Evolutionary conservation across 345 rosid species (phyloP).

Genomic region (Corchorus capsularis): DNA sequence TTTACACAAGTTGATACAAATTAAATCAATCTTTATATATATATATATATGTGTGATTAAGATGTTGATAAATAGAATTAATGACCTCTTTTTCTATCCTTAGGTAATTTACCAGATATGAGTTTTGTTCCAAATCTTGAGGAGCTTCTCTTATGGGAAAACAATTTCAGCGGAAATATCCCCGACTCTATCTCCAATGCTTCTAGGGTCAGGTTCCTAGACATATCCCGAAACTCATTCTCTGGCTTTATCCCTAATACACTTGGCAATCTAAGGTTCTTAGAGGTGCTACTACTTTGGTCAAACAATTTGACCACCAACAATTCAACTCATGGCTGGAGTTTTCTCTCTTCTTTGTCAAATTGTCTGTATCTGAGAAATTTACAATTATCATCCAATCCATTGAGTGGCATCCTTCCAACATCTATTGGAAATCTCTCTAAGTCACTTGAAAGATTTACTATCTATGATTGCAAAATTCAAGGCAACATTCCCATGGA

Average conservation of each 20-base stretch:
- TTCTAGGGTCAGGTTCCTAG: not conserved
- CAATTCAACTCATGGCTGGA: not conserved
- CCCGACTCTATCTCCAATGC: slow-evolving; percentile 14
- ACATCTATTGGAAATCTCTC: slow-evolving; percentile 20
- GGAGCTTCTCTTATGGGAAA: not conserved
- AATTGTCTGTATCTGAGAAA: not conserved
- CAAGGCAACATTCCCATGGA: slow-evolving; percentile 15
- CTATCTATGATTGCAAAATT: too few species aligned
- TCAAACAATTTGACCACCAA: not conserved
- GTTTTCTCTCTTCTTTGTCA: not conserved
- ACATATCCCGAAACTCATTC: not conserved
- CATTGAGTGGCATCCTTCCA: slow-evolving; percentile 6
- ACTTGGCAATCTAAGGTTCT: not conserved
- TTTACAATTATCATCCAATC: not conserved
- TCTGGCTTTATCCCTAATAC: not conserved
- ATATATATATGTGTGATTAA: too few species aligned
- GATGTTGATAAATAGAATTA: too few species aligned
- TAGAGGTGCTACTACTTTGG: accelerated
- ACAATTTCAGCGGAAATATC: slow-evolving; percentile 10
- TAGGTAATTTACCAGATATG: not conserved
- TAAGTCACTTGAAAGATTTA: slow-evolving; percentile 16
- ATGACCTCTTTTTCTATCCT: not conserved
- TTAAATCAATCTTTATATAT: too few species aligned
- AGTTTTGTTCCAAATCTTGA: not conserved
- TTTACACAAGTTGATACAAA: too few species aligned